phyloP scores from a whole-genome alignment of 1,284 basidiomycete species.

The Pulchroboletus neoregius region DNA sequence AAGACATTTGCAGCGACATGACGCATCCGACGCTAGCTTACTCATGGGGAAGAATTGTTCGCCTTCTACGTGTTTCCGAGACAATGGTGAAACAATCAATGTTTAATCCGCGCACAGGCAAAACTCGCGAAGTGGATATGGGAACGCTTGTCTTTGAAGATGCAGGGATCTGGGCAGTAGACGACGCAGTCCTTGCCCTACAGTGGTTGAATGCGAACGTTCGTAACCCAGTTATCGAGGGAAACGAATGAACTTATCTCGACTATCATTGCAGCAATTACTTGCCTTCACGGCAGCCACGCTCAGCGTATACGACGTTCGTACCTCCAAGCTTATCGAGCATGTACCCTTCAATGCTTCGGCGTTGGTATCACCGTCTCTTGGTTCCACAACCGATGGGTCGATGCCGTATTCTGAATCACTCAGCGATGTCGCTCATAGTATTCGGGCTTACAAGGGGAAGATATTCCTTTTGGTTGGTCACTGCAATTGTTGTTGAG shows the following conservation, averaged over 20 bases:
- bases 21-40: constrained; percentile 70
- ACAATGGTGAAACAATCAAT: constrained; percentile 49
- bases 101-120: constrained; percentile 56
- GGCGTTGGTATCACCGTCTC: constrained; percentile 52
- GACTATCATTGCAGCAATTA: constrained; percentile 49
- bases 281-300: constrained; percentile 52
- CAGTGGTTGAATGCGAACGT: constrained; percentile 78
- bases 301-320: constrained; percentile 71
- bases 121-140: constrained; percentile 52
- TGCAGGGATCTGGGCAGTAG: constrained; percentile 50
- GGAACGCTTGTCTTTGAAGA: constrained; percentile 62
- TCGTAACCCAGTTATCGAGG: constrained; percentile 39
- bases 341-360: constrained; percentile 53
- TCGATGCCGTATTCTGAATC: constrained; percentile 47
- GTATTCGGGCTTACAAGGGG: constrained; percentile 80
- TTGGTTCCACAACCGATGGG: constrained; percentile 45
- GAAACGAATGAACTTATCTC: constrained; percentile 6
- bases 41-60: constrained; percentile 72
- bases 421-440: constrained; percentile 60
- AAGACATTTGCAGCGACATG: constrained; percentile 25
- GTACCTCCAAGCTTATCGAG: constrained; percentile 53
- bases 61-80: constrained; percentile 66
- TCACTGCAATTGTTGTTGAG: constrained; percentile 13
- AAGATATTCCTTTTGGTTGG: constrained; percentile 88
- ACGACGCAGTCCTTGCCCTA: constrained; percentile 57